These are phyloP conservation scores for Lomentospora prolificans DNA, from an alignment of 2,329 filamentous ascomycete genomes.

Conservation along the genomic window DNA sequence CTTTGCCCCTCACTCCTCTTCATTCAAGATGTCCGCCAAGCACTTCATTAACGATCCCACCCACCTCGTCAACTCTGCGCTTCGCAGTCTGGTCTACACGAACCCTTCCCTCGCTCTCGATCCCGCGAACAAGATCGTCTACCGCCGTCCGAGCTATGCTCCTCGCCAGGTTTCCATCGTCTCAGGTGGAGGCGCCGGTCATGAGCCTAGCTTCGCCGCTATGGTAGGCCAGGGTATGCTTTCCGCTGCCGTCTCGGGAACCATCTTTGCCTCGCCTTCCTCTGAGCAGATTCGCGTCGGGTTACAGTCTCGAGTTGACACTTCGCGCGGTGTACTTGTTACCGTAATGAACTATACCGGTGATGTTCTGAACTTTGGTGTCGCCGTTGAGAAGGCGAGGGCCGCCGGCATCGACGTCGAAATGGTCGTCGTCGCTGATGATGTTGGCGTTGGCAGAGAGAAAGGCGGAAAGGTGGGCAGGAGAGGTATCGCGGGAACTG, in stretches of 20 bases:
- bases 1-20: not conserved
- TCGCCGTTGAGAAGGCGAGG: constrained; percentile 86
- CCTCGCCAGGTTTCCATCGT: constrained; percentile 67
- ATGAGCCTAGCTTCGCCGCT: constrained; percentile 79
- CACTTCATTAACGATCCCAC: constrained; percentile 85
- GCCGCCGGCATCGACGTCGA: constrained; percentile 68
- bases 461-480: constrained; percentile 87
- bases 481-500: constrained; percentile 82
- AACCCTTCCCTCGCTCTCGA: constrained; percentile 81
- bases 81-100: constrained; percentile 67
- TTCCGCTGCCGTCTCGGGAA: constrained; percentile 73
- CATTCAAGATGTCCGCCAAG: constrained; percentile 47
- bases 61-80: constrained; percentile 66
- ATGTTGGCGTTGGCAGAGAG: constrained; percentile 75
- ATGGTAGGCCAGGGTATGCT: constrained; percentile 79
- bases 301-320: constrained; percentile 63
- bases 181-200: constrained; percentile 80
- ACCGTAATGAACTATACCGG: constrained; percentile 94
- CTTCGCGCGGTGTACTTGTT: constrained; percentile 68
- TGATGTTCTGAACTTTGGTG: constrained; percentile 83
- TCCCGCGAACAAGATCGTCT: constrained; percentile 71
- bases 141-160: constrained; percentile 49
- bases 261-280: constrained; percentile 74
- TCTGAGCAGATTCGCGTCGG: constrained; percentile 74
- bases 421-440: constrained; percentile 87